Base-by-base conservation (phyloP, 2,329 filamentous ascomycete species). In the Colletotrichum siamense region DNA sequence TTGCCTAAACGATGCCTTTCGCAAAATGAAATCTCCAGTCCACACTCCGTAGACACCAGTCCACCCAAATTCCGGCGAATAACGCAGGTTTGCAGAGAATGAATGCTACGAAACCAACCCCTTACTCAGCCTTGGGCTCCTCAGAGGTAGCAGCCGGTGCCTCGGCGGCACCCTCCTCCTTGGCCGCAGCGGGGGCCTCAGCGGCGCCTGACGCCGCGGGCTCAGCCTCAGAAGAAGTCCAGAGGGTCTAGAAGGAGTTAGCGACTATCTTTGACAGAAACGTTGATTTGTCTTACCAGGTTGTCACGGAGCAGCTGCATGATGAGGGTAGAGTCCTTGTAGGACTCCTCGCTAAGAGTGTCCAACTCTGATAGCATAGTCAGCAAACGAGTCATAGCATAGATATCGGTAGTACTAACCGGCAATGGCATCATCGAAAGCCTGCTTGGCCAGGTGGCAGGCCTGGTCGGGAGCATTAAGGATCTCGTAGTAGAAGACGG, bases 401-500 rank as follows among this genome's bases (percentile, higher is more conserved):
- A 57, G 18, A 12, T n/a, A 9, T 6, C 39, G 22, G 18, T 24
- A 26, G 13, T n/a, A 81, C 85, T 79, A 82, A 91, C 89, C 89
- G 83, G 96, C 96, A 92, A 98, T 98, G 81, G 96, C 96, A 88
- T 99, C 96, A 84, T 98, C 95, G 84, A 98, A 98, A 76, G 95
- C 95, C 87, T 96, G 95, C 93, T 98, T 98, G 88, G 95, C 96
- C 81, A 98, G 93, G 88, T 98, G 96, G 94, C 96, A 98, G 85
- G 96, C 96, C 90, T 98, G 96, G 87, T 99, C 97, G 79, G 96
- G 96, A 59, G 96, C 96, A 92, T 99, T 99, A 84, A 99, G 92
- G 86, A 99, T 99, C 93, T 99, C 95, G 88, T 99, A 99, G 94
- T 99, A 99, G 92, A 98, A 99, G 84, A 98, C 96, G 80, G 96